phyloP scores from a whole-genome alignment of 805 yeast species.

The Pichia manshurica region DNA sequence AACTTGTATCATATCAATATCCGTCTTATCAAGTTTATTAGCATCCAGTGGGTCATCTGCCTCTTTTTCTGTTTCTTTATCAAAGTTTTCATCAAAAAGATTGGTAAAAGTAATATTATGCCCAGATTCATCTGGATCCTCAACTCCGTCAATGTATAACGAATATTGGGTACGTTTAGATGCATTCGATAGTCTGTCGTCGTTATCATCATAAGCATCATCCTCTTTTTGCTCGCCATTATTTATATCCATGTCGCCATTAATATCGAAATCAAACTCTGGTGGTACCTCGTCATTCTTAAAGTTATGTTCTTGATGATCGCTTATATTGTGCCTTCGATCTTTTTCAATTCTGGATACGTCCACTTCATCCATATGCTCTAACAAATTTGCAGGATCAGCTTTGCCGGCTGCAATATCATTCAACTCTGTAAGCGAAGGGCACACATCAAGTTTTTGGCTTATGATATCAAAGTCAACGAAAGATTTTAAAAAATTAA shows the following conservation, averaged over 20 bases:
- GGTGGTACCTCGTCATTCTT: not conserved
- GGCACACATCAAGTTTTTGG: constrained; percentile 1
- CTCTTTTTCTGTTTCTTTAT: not conserved
- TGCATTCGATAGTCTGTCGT: constrained; percentile 6
- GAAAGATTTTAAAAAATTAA: not conserved
- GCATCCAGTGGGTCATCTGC: not conserved
- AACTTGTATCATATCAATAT: constrained; percentile 55
- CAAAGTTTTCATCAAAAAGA: not conserved
- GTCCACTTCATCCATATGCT: constrained; percentile 18
- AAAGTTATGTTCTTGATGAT: not conserved
- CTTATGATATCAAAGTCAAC: constrained; percentile 3
- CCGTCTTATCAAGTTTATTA: constrained; percentile 27
- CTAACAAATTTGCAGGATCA: constrained; percentile 18
- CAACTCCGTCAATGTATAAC: constrained; percentile 26
- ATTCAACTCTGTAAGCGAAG: constrained; percentile 5
- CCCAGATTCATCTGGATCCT: constrained; percentile 22
- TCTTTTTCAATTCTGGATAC: not conserved
- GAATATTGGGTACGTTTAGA: constrained; percentile 29
- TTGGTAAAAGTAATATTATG: constrained; percentile 26
- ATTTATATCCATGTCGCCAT: constrained; percentile 18
- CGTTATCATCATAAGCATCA: constrained; percentile 10
- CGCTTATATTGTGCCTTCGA: not conserved
- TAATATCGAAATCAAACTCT: constrained; percentile 7
- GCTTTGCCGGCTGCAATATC: not conserved
- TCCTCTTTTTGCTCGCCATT: constrained; percentile 24